phyloP scores from a whole-genome alignment of 148 eudicot species.

The Cornus florida region DNA sequence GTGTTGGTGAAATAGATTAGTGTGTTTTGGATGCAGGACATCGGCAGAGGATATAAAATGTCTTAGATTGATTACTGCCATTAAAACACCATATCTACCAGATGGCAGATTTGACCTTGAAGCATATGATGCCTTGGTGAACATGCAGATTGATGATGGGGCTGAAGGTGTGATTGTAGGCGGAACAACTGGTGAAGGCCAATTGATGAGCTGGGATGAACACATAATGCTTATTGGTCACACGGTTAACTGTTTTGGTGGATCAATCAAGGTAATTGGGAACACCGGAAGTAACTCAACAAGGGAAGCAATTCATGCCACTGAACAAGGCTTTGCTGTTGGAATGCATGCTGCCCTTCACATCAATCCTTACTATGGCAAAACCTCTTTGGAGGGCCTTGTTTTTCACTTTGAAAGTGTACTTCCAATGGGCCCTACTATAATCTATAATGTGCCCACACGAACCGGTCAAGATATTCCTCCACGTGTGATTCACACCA shows the following conservation, averaged over 20 bases:
- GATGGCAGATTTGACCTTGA: constrained; percentile 93
- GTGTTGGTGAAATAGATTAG: not conserved
- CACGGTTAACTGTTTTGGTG: constrained; percentile 85
- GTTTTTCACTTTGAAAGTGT: constrained; percentile 71
- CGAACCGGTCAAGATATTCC: constrained; percentile 87
- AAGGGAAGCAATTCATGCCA: constrained; percentile 89
- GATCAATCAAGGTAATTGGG: constrained; percentile 74
- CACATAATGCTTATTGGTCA: constrained; percentile 94
- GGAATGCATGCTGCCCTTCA: constrained; percentile 98
- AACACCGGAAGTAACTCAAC: constrained; percentile 94
- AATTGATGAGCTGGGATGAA: constrained; percentile 94
- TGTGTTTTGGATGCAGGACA: constrained; percentile 51
- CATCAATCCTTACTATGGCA: constrained; percentile 90
- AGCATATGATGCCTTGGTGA: constrained; percentile 80
- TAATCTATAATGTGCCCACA: constrained; percentile 81
- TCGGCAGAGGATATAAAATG: constrained; percentile 76
- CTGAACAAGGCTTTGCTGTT: constrained; percentile 89
- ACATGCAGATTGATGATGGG: constrained; percentile 79
- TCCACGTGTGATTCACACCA: constrained; percentile 46
- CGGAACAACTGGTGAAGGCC: constrained; percentile 94
- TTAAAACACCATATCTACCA: constrained; percentile 87
- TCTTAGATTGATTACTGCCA: constrained; percentile 71
- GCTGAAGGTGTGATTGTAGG: constrained; percentile 84
- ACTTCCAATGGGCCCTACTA: constrained; percentile 82
- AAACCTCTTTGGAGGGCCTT: constrained; percentile 77